Base-by-base conservation (phyloP, 1,284 basidiomycete species). In the Melampsora americana region DNA sequence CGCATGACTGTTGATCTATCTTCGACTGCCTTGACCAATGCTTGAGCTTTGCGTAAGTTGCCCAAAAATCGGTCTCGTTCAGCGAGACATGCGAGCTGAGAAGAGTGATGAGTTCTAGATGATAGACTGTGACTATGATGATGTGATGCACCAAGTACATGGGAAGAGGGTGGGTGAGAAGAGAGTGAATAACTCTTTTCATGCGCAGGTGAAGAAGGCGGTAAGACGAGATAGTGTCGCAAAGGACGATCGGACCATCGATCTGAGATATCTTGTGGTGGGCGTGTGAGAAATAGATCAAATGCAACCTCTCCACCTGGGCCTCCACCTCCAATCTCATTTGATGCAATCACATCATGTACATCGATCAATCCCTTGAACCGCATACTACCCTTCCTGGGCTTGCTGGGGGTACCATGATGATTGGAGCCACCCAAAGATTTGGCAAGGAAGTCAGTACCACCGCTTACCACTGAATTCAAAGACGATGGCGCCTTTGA, bases 331-430 rank as follows among this genome's bases (percentile, higher is more conserved):
- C 39, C 50, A 32, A 18, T 35, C 46, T 35, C 42, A 44, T 61
- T 39, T 74, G n/a, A 35, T 0, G 88, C 92, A 2, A 89, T 90
- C 16, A 97, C 85, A 79, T 96, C 93, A 7, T 89, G 87, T 5
- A 98, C 85, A 80, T 94, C 91, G 69, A 96, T 86, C 1, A 92
- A 87, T 0, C 95, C 95, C 81, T 92, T 92, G 84, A 88, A 97
- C 39, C 87, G 87, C 86, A 98, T 88, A 14, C 90, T 90, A 66
- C 87, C 89, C 84, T 90, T 92, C 84, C 89, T 91, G 48, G 81
- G 77, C 85, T 79, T 78, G 53, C 76, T 78, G 30, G 26, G 78
- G 69, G 32, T 56, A 71, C 35, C 20, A n/a, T n/a, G n/a, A 62
- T 84, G 81, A 59, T 84, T 79, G 4, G 82, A 82, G 0, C 82